Evolutionary conservation across 2,329 filamentous ascomycete species (phyloP).

Genomic region (Grosmannia penicillata): DNA sequence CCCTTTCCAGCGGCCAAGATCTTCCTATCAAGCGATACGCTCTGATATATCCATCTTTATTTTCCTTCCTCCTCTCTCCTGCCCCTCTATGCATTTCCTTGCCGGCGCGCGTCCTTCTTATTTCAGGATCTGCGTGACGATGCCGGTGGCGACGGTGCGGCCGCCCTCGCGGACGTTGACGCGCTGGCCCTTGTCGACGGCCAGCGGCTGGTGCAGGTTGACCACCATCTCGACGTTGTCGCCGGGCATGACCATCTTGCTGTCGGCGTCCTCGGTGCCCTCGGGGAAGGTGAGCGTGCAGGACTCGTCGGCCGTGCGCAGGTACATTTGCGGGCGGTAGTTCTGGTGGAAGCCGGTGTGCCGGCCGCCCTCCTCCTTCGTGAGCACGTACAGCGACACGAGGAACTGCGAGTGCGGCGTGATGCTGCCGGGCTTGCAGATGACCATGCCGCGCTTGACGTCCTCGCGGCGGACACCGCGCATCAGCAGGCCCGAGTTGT

Average conservation of each 20-base stretch:
- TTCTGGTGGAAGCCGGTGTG: constrained; percentile 92
- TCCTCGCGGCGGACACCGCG: constrained; percentile 95
- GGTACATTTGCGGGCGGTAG: constrained; percentile 93
- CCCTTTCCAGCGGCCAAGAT: no score
- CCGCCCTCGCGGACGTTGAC: constrained; percentile 98
- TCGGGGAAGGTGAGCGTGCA: constrained; percentile 78
- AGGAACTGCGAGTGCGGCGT: constrained; percentile 88
- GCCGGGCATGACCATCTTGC: constrained; percentile 89
- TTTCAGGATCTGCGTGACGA: constrained; percentile 59
- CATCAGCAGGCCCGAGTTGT: constrained; percentile 95
- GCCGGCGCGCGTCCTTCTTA: constrained; percentile 17
- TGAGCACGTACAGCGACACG: constrained; percentile 89
- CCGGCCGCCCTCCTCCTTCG: constrained; percentile 94
- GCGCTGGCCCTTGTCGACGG: constrained; percentile 80
- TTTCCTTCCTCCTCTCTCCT: not conserved
- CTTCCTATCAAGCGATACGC: not conserved
- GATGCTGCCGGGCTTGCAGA: constrained; percentile 67
- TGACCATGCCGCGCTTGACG: constrained; percentile 85
- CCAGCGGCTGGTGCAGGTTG: constrained; percentile 70
- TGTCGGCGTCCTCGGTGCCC: constrained; percentile 53
- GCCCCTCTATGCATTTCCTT: not conserved
- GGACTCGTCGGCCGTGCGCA: constrained; percentile 77
- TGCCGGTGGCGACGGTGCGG: constrained; percentile 70
- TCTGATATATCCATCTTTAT: not conserved
- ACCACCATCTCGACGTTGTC: constrained; percentile 98